Conservation (phyloP, 1,139 yeast species). For the Casaregolazyma lundiana region DNA sequence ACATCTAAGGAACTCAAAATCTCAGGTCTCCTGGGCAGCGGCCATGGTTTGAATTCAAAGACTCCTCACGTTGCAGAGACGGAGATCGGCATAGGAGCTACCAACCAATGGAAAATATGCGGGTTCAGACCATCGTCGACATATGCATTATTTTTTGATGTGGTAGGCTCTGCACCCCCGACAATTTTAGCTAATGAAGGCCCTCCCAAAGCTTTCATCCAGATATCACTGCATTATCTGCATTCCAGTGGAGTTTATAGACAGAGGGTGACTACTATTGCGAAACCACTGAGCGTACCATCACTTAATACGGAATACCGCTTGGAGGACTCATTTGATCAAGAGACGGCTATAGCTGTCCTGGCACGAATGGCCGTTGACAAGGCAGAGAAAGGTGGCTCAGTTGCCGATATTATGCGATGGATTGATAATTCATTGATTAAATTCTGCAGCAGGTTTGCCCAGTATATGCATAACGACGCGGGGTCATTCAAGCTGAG, state of each 20-base stretch:
- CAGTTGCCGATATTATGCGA: conserved; percentile 61
- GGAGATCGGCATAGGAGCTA: conserved; percentile 90
- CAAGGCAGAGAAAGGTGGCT: conserved; percentile 42
- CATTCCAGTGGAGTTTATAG: conserved; percentile 47
- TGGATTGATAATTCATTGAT: conserved; percentile 74
- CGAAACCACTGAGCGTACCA: conserved; percentile 15
- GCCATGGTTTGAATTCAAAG: conserved; percentile 41
- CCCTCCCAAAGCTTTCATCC: conserved; percentile 43
- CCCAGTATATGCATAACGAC: conserved; percentile 66
- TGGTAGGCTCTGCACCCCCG: conserved; percentile 37
- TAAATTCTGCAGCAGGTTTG: conserved; percentile 71
- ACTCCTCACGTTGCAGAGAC: conserved; percentile 76
- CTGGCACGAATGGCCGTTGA: conserved; percentile 52
- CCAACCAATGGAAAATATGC: conserved; percentile 82
- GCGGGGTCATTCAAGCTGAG: conserved; percentile 66
- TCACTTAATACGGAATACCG: conserved; percentile 22
- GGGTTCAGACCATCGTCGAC: conserved; percentile 81
- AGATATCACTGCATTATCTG: conserved; percentile 67
- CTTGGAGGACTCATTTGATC: conserved; percentile 48
- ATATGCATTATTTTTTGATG: conserved; percentile 84
- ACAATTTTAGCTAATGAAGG: conserved; percentile 39
- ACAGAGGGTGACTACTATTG: conserved; percentile 52
- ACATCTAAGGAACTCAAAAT: conserved; percentile 82
- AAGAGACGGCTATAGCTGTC: conserved; percentile 64
- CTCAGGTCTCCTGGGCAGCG: conserved; percentile 88